phyloP scores from a whole-genome alignment of 805 yeast species.

The Lachancea waltii region DNA sequence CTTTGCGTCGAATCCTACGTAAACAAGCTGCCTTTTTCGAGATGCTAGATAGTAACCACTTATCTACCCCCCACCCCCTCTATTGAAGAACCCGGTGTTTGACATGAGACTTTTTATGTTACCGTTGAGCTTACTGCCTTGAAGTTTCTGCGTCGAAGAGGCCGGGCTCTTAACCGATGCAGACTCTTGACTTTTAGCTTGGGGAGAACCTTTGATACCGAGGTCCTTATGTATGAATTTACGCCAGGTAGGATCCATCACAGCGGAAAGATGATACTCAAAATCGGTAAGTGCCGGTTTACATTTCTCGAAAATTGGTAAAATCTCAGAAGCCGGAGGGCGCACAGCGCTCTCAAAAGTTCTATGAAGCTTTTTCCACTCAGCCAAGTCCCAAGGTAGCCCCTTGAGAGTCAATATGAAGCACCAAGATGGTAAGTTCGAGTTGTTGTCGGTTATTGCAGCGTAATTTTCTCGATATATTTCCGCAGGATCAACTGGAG shows the following conservation, averaged over 20 bases:
- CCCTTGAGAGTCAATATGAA: conserved; percentile 27
- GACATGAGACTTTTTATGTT: conserved; percentile 19
- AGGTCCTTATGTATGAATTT: conserved; percentile 24
- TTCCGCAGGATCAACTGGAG: conserved; percentile 39
- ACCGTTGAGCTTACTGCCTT: conserved; percentile 14
- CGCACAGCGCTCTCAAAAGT: conserved; percentile 14
- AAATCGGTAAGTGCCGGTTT: conserved; percentile 11
- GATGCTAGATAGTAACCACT: background rate
- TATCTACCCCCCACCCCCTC: conserved; percentile 8
- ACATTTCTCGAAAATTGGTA: conserved; percentile 5
- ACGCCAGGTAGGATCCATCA: conserved; percentile 27
- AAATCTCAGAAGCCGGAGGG: background rate
- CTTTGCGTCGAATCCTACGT: background rate
- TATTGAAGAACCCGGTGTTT: conserved; percentile 19
- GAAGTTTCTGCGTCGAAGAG: conserved; percentile 10
- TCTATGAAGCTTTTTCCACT: conserved; percentile 27
- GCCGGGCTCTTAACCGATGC: conserved; percentile 4
- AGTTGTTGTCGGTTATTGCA: conserved; percentile 20
- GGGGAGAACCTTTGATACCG: conserved; percentile 14
- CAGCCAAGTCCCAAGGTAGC: conserved; percentile 25
- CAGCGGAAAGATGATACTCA: conserved; percentile 20
- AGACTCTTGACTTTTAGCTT: conserved; percentile 3
- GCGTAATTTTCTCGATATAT: conserved; percentile 36
- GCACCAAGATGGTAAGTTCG: conserved; percentile 29
- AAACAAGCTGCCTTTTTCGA: background rate